A percentile compares a stretch with the other conserved stretches of the same genome.
Evolutionary conservation across 176 grass and related monocot genomes (phyloP).

Genomic region (Dendrocalamus sinicus): DNA sequence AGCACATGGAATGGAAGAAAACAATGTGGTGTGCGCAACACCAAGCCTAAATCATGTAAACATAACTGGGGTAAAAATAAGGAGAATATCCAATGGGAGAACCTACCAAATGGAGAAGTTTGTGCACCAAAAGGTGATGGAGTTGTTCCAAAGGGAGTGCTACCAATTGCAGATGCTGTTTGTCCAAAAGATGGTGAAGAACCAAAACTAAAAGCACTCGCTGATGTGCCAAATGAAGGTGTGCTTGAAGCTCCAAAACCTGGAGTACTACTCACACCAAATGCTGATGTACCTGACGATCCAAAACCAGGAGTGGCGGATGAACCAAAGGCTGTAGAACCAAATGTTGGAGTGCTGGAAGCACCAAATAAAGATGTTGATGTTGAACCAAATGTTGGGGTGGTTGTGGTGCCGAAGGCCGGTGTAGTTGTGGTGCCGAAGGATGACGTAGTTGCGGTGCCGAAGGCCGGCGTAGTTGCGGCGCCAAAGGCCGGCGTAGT

Average conservation of each 20-base stretch:
- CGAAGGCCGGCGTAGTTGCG: neutral
- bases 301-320: constrained; percentile 67
- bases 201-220: constrained; percentile 76
- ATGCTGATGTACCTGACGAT: constrained; percentile 61
- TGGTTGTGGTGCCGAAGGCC: constrained; percentile 57
- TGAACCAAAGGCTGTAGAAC: constrained; percentile 67
- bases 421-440: constrained; percentile 57
- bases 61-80: constrained; percentile 18
- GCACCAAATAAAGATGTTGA: constrained; percentile 68
- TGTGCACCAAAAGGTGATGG: constrained; percentile 73
- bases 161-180: constrained; percentile 61
- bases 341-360: constrained; percentile 65
- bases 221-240: constrained; percentile 70
- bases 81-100: constrained; percentile 31
- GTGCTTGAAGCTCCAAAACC: constrained; percentile 66
- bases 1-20: constrained; percentile 33
- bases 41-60: constrained; percentile 34
- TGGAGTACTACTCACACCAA: constrained; percentile 61
- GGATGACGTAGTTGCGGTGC: constrained; percentile 41
- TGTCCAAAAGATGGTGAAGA: constrained; percentile 74
- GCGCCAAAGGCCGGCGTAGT: constrained; percentile 50
- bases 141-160: constrained; percentile 68
- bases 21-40: neutral
- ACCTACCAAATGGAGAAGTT: constrained; percentile 79
- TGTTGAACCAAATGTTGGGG: constrained; percentile 68